These are phyloP conservation scores for Vigna hirtella DNA, from an alignment of 306 rosid species.

Conservation along the genomic window DNA sequence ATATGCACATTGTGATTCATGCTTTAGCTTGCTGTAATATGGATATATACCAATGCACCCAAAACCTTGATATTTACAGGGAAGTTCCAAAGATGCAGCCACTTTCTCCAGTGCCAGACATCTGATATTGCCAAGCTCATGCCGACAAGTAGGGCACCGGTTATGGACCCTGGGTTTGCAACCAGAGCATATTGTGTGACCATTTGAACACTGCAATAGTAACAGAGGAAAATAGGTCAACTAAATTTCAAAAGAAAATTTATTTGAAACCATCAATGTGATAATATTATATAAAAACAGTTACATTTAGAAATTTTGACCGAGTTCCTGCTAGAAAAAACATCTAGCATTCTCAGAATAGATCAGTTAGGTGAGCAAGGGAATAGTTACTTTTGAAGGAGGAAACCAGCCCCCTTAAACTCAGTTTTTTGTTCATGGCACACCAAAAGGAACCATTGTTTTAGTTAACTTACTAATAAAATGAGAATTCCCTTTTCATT, in stretches of 20 bases:
- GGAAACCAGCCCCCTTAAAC: conserved; percentile 5
- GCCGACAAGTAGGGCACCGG: conserved; percentile 95
- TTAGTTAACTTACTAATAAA: neutral
- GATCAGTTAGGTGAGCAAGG: conserved; percentile 25
- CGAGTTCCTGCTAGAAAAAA: neutral
- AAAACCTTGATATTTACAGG: conserved; percentile 83
- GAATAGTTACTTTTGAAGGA: conserved; percentile 8
- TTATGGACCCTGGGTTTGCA: conserved; percentile 97
- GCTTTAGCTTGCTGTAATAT: conserved; percentile 91
- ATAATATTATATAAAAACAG: neutral
- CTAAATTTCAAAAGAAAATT: neutral
- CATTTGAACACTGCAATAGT: conserved; percentile 85
- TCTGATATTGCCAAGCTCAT: conserved; percentile 93
- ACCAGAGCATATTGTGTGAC: conserved; percentile 91
- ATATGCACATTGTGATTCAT: conserved; percentile 79
- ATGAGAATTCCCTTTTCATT: neutral
- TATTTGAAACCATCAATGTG: neutral
- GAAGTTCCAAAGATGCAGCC: conserved; percentile 93
- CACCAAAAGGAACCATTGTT: neutral
- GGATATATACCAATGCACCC: conserved; percentile 91
- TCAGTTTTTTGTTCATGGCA: conserved; percentile 2
- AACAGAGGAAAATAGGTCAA: neutral
- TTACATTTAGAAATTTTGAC: neutral
- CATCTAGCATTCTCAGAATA: conserved; percentile 3
- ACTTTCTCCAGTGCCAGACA: conserved; percentile 95